A percentile compares a stretch with the other conserved stretches of the same genome.
Evolutionary conservation across 176 grass and related monocot genomes (phyloP).

Genomic region (Zea mays): Zm-B73-REFERENCE-NAM-5.0 NC_050102.1:166536001-166536500

Average conservation of each 20-base stretch:
- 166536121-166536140: constrained; percentile 30
- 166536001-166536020: no score
- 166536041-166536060: constrained; percentile 57
- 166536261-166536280: constrained; percentile 45
- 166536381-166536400: constrained; percentile 25
- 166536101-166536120: constrained; percentile 21
- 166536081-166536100: not conserved
- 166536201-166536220: constrained; percentile 28
- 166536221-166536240: constrained; percentile 49
- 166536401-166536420: constrained; percentile 56
- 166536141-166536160: constrained; percentile 34
- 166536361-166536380: not conserved
- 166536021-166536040: constrained; percentile 64
- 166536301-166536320: constrained; percentile 44
- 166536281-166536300: constrained; percentile 53
- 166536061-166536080: not conserved
- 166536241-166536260: constrained; percentile 35
- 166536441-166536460: constrained; percentile 52
- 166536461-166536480: not conserved
- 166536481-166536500: not conserved
- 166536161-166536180: constrained; percentile 20
- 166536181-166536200: constrained; percentile 18
- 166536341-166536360: constrained; percentile 58
- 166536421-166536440: constrained; percentile 74
- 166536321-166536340: constrained; percentile 63